Conservation (phyloP, 441 rosid species). For the Gossypium schwendimanii region DNA sequence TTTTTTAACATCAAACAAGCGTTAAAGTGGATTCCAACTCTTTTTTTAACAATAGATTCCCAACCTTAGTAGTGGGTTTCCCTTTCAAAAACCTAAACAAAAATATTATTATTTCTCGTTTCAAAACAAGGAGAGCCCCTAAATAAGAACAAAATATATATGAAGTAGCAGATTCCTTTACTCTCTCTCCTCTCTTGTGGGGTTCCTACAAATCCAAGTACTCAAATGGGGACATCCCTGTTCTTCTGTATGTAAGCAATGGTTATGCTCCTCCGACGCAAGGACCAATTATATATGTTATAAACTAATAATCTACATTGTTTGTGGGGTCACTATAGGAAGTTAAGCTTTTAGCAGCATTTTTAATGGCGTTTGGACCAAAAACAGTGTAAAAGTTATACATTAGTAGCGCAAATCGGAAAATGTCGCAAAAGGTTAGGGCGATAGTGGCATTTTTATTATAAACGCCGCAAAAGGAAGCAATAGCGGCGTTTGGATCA, state of each 20-base stretch:
- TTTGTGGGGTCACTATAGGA: neutral
- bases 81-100: conserved; percentile 39
- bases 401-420: no score
- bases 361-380: no score
- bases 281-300: neutral
- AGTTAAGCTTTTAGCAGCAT: no score
- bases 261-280: neutral
- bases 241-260: conserved; percentile 14
- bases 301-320: neutral
- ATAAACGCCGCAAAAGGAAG: no score
- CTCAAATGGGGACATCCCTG: conserved; percentile 20
- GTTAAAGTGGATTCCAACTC: conserved; percentile 62
- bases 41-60: conserved; percentile 39
- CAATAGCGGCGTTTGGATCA: no score
- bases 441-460: no score
- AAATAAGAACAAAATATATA: neutral
- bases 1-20: conserved; percentile 30
- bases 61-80: conserved; percentile 40
- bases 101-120: conserved; percentile 9
- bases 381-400: no score
- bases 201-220: conserved; percentile 26
- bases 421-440: no score
- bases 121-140: neutral
- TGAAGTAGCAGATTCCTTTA: neutral
- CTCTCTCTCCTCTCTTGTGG: conserved; percentile 17